Evolutionary conservation across 441 rosid genomes (phyloP), one percentile per base, ranked within the genome.

Genomic region (Croton setiger): DNA sequence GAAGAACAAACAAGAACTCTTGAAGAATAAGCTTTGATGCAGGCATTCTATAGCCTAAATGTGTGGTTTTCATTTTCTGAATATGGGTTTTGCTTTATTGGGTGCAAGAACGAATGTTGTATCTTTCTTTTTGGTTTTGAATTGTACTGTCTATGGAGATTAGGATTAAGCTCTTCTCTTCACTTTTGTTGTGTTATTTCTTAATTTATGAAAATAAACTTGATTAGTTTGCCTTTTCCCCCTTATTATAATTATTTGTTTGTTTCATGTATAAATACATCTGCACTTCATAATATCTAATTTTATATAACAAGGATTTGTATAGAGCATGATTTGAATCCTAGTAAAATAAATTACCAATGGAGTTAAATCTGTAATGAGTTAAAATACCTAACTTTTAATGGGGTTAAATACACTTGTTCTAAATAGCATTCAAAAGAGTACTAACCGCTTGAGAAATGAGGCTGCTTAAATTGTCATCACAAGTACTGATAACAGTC

Each of bases 371-470:
- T 27, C 2, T 27, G 31, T 27, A 27, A 27, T 27, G 31, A 27
- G 31, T 27, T 27, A 27, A 27, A 27, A 27, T 27, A 27, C 31
- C 31, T 27, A 27, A 27, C 31, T 27, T 27, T 27, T 27, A 27
- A 2, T 27, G 31, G 31, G 31, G 31, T 27, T 2, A n/a, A 48
- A 6, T 15, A 13, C 18, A n/a, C 6, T 56, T 1, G 9, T 36
- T 60, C 75, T 80, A 91, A 31, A 85, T 72, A 17, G 88, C 84
- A 63, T 78, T 84, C 77, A 88, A 63, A 47, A 82, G 31, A 51
- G 59, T 74, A 71, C 56, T 76, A 45, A 85, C 72, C 13, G 87
- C 90, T 61, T 80, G 73, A 41, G 75, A 72, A 48, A 90, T 79
- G n/a, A 9, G 60, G 5, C 84, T 60, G 31, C 86, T 84, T 58